Conservation (phyloP, 2,329 filamentous ascomycete species). For the Fusarium burgessii region DNA sequence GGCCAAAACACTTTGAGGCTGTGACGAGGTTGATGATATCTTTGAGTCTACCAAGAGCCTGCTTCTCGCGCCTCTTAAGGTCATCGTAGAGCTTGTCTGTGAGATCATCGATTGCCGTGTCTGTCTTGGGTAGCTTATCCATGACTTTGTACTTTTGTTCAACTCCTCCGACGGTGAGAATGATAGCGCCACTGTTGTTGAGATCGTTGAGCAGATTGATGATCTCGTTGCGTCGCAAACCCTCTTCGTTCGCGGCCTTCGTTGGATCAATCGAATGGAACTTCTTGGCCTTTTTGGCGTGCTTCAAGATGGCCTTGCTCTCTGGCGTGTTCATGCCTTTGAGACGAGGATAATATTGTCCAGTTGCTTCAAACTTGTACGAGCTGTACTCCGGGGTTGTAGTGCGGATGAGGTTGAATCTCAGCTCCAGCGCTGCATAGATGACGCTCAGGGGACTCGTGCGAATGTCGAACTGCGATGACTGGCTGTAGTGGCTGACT, state of each 20-base stretch:
- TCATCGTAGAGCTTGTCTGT: slow-evolving; percentile 61
- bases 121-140: slow-evolving; percentile 57
- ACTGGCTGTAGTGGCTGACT: slow-evolving; percentile 58
- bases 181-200: slow-evolving; percentile 61
- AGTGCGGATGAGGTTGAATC: slow-evolving; percentile 66
- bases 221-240: slow-evolving; percentile 59
- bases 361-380: slow-evolving; percentile 62
- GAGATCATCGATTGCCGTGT: slow-evolving; percentile 58
- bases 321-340: slow-evolving; percentile 55
- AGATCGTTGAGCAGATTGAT: slow-evolving; percentile 67
- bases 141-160: slow-evolving; percentile 66
- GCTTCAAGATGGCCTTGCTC: slow-evolving; percentile 57
- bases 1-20: slow-evolving; percentile 62
- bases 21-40: slow-evolving; percentile 67
- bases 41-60: slow-evolving; percentile 63
- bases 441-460: slow-evolving; percentile 63
- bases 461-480: slow-evolving; percentile 66
- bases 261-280: slow-evolving; percentile 64
- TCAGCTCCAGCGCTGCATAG: slow-evolving; percentile 71
- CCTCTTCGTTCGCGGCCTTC: slow-evolving; percentile 46
- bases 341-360: slow-evolving; percentile 49
- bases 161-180: slow-evolving; percentile 64
- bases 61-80: slow-evolving; percentile 63
- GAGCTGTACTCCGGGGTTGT: slow-evolving; percentile 68
- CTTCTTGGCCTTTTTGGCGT: slow-evolving; percentile 56